Evolutionary conservation across 495 filamentous ascomycete genomes (phyloP), one percentile per base, ranked within the genome.

Genomic region (Tetracladium setigerum): DNA sequence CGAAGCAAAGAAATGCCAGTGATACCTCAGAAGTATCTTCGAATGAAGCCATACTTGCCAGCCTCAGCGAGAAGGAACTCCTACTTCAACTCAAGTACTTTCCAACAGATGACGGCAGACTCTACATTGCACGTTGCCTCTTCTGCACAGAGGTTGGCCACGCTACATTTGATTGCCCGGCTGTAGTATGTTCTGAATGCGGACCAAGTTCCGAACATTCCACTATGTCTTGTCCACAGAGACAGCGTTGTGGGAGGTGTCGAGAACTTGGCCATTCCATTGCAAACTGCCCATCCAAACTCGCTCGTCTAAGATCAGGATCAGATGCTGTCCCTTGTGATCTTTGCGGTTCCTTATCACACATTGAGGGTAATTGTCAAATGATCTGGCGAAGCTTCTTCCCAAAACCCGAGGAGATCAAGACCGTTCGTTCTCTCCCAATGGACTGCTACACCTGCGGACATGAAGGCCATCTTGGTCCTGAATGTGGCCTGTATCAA

Each of bases 401-500:
- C 8, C 54, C 55, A 4, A 39, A 40, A 15, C 34, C 39, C 4
- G 41, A 54, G 15, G 53, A 53, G 13, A 54, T 56, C 15, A 30
- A 32, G 5, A 55, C 15, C 2, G 54, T 60, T 36, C 35, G 44
- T 11, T 39, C 49, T 10, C 56, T 60, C 22, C 50, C 49, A 16
- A 37, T 54, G 17, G 24, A 53, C 32, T 61, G 58, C 27, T 61
- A 57, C 27, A 13, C 12, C 4, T 61, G 58, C 41, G 57, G 57
- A 9, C 38, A 4, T 5, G 41, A 22, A 19, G 40, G 32, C n/a
- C 58, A 61, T 38, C 56, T 45, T 31, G 58, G 58, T 7, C 41
- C 51, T 4, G 58, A 61, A 8, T 61, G 58, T 46, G 58, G 58
- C 30, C 30, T 61, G 13, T 42, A 34, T 14, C 18, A 11, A 10